Base-by-base conservation (phyloP, 1,284 basidiomycete genomes). In the Tylopilus orsonianus region DNA sequence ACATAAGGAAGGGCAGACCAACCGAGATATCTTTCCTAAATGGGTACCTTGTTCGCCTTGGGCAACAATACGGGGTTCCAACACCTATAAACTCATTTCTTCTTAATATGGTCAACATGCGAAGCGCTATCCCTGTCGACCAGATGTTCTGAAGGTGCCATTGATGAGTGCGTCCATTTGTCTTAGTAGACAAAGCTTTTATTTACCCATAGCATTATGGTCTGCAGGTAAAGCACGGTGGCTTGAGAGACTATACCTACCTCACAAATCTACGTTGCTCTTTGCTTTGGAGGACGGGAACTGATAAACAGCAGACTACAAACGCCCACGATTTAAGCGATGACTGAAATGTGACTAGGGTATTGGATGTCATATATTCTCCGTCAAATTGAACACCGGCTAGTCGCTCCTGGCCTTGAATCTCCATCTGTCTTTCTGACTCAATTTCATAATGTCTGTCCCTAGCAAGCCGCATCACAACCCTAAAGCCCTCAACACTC, bases 1-100 rank as follows among this genome's bases (percentile, higher is more conserved):
- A 94, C 58, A 67, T 93, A 30, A 74, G 75, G 52, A 67, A 69
- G 40, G 82, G 83, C 29, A 72, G 70, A 46, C 49, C 62, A 20
- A 93, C 91, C 0, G 92, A 95, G 70, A 78, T 95, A 32, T 81
- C 89, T 20, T 93, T 77, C 60, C 79, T 98, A 64, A 96, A 93
- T 58, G 95, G 96, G 7, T 92, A 95, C 66, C 68, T 99, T 40
- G 62, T 83, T 20, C 71, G 72, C 9, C 70, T 95, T 6, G 95
- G 89, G 8, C 58, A 70, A 39, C 70, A 74, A 35, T 79, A 88
- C 57, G 71, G 73, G 4, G 73, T 95, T 29, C 67, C 70, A 8
- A 87, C 85, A 58, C 83, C 85, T 0, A 71, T 78, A 12, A 90
- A 84, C 56, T 69, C 78, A 18, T 73, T 78, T 39, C 67, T 97